These are phyloP conservation scores for Mycena amicta DNA, from an alignment of 768 basidiomycete species.

Conservation along the genomic window DNA sequence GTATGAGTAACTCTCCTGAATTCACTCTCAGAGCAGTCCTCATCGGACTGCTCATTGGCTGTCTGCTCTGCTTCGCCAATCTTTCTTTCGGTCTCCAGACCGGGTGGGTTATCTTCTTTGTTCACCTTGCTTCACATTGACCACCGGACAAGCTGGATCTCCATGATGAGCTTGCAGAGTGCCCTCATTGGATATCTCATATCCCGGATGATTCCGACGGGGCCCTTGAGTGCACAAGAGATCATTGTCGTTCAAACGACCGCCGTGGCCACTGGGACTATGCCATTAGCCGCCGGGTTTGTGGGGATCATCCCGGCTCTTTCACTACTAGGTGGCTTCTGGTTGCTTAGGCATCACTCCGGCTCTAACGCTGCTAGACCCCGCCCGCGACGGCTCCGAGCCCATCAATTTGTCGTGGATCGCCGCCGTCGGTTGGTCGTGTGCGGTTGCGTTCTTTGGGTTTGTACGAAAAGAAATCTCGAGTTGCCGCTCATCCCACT, in stretches of 20 bases:
- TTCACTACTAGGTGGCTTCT: conserved; percentile 76
- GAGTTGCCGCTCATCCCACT: conserved; percentile 4
- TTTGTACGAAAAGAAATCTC: conserved; percentile 25
- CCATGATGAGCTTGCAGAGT: conserved; percentile 94
- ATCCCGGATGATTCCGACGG: conserved; percentile 66
- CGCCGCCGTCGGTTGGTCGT: conserved; percentile 82
- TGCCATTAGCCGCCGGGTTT: conserved; percentile 85
- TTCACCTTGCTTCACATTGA: too few species aligned
- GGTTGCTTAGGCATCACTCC: conserved; percentile 92
- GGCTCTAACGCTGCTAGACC: conserved; percentile 80
- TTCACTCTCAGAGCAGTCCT: conserved; percentile 58
- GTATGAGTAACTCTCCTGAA: conserved; percentile 8
- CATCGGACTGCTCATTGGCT: conserved; percentile 82
- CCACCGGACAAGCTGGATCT: conserved; percentile 1
- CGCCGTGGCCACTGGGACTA: conserved; percentile 91
- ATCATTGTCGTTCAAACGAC: conserved; percentile 94
- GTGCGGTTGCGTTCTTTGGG: conserved; percentile 93
- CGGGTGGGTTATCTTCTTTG: conserved; percentile 65
- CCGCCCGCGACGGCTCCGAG: conserved; percentile 71
- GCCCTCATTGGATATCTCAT: conserved; percentile 90
- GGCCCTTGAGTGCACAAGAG: conserved; percentile 84
- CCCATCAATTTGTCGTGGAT: conserved; percentile 78
- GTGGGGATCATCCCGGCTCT: conserved; percentile 94
- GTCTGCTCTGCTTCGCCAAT: conserved; percentile 90
- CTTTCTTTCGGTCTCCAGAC: conserved; percentile 86